Conservation (phyloP, 164 flowering plant species). For the Sedum album region DNA sequence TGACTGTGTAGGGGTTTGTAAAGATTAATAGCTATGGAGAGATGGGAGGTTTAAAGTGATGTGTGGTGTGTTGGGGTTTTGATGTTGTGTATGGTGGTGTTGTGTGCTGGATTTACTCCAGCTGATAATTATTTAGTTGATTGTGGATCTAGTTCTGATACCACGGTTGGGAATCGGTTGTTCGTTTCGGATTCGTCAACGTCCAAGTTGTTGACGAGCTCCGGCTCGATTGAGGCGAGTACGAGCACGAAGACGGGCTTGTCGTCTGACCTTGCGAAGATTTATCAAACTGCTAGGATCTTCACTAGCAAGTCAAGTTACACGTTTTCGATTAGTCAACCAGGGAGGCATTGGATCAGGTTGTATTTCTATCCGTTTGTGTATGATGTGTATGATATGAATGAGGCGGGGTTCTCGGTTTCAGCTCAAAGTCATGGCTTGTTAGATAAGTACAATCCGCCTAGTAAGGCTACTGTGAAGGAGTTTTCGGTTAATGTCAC, state of each 20-base stretch:
- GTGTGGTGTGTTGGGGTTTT: conserved; percentile 19
- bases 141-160: conserved; percentile 51
- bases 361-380: conserved; percentile 61
- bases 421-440: conserved; percentile 32
- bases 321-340: conserved; percentile 31
- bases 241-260: conserved; percentile 24
- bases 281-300: conserved; percentile 56
- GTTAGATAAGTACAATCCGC: conserved; percentile 32
- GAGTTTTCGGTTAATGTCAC: conserved; percentile 52
- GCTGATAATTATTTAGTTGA: conserved; percentile 46
- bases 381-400: conserved; percentile 32
- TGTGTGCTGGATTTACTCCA: conserved; percentile 36
- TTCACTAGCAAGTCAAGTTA: conserved; percentile 36
- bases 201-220: conserved; percentile 37
- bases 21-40: conserved; percentile 21
- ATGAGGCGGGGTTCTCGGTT: conserved; percentile 42
- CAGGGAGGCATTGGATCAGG: conserved; percentile 72
- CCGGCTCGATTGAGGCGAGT: conserved; percentile 30
- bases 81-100: conserved; percentile 17
- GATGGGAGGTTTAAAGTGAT: conserved; percentile 13
- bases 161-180: conserved; percentile 32
- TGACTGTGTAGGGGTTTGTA: background rate
- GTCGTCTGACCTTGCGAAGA: conserved; percentile 18
- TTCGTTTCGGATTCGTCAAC: conserved; percentile 41
- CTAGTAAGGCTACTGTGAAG: conserved; percentile 18